Evolutionary conservation across 2,329 filamentous ascomycete species (phyloP).

Genomic region (Talaromyces rugulosus): DNA sequence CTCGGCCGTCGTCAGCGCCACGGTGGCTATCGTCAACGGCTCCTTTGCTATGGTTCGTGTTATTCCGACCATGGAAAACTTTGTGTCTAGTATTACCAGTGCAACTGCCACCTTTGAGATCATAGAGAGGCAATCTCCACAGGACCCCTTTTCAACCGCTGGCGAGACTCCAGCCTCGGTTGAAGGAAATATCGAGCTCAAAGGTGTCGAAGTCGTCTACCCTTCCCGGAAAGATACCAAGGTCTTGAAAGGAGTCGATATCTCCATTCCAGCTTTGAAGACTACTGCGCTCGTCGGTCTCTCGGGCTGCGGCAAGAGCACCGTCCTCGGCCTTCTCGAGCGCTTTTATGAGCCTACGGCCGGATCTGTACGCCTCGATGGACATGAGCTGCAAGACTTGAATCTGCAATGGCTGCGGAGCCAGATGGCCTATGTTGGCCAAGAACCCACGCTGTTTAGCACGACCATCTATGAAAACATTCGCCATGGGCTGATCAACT

Average conservation of each 20-base stretch:
- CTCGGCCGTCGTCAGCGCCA: neutral
- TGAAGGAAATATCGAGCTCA: constrained; percentile 13
- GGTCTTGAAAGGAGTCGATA: constrained; percentile 28
- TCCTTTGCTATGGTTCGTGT: neutral
- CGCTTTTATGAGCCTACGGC: constrained; percentile 34
- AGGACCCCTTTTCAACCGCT: neutral
- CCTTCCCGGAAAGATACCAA: constrained; percentile 33
- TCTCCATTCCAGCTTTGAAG: constrained; percentile 31
- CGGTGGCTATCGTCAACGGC: neutral
- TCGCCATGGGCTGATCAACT: constrained; percentile 45
- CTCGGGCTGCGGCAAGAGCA: constrained; percentile 52
- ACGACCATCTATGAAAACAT: constrained; percentile 53
- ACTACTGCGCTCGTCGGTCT: constrained; percentile 47
- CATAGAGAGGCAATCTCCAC: neutral
- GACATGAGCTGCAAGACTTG: constrained; percentile 24
- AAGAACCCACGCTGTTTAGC: constrained; percentile 50
- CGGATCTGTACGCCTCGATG: constrained; percentile 28
- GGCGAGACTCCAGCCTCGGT: constrained; percentile 50
- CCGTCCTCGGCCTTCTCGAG: constrained; percentile 34
- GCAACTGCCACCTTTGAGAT: neutral
- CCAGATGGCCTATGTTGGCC: constrained; percentile 42
- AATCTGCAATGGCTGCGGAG: constrained; percentile 32
- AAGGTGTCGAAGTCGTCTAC: constrained; percentile 29
- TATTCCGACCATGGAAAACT: neutral
- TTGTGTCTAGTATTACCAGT: neutral